Evolutionary conservation across 192 early-diverging fungal species (phyloP).

Genomic region (Coemansia sp.): DNA sequence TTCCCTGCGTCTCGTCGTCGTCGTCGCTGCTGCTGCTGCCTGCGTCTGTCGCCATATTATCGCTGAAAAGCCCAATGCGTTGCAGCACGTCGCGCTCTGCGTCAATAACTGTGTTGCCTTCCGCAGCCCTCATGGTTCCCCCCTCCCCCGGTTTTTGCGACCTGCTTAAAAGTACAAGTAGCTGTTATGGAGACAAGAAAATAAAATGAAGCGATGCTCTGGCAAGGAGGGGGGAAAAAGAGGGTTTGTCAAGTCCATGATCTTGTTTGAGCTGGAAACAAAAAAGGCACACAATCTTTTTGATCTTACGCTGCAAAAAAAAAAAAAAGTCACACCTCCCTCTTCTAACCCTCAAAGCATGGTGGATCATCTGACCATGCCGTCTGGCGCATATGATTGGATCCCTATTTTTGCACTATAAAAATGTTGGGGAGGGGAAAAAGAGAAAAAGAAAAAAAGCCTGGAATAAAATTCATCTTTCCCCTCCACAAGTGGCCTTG

Average conservation of each 20-base stretch:
- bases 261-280: too few relatives aligned
- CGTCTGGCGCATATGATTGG: conserved; percentile 14
- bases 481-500: background rate
- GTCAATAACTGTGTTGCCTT: background rate
- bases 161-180: too few relatives aligned
- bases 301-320: background rate
- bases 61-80: conserved; percentile 11
- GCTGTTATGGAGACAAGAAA: too few relatives aligned
- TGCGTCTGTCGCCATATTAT: background rate
- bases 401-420: background rate
- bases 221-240: too few relatives aligned
- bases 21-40: background rate
- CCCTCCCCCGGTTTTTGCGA: too few relatives aligned
- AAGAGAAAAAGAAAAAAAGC: conserved; percentile 4
- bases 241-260: too few relatives aligned
- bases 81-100: conserved; percentile 27
- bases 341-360: too few relatives aligned
- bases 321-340: background rate
- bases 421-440: conserved; percentile 16
- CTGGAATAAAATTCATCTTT: conserved; percentile 1
- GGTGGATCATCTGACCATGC: conserved; percentile 10
- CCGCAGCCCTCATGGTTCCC: too few relatives aligned
- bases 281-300: too few relatives aligned
- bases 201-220: too few relatives aligned
- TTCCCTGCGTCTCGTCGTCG: background rate